phyloP scores from a whole-genome alignment of 2,329 filamentous ascomycete genomes.

The Biscogniauxia sp. region DNA sequence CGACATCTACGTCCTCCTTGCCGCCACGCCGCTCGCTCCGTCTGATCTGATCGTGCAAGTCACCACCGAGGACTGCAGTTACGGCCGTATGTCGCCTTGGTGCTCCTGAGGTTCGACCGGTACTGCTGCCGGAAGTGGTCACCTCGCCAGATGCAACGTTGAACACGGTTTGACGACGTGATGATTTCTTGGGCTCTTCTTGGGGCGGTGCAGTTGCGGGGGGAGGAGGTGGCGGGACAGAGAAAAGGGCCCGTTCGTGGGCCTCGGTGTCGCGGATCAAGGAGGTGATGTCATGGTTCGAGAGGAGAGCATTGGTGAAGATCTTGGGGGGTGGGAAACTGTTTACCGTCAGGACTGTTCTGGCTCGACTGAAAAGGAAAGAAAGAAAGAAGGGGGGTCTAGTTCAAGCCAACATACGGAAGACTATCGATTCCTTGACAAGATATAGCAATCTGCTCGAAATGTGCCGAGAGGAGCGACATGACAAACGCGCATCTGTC shows the following conservation, averaged over 20 bases:
- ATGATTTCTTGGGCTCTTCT: slow-evolving; percentile 44
- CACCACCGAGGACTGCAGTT: slow-evolving; percentile 81
- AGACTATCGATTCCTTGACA: slow-evolving; percentile 73
- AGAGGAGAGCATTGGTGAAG: slow-evolving; percentile 90
- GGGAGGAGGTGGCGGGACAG: slow-evolving; percentile 69
- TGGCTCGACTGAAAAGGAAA: background rate
- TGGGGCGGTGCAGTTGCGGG: slow-evolving; percentile 43
- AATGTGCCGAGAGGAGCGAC: slow-evolving; percentile 67
- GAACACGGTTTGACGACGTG: slow-evolving; percentile 62
- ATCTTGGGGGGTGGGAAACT: slow-evolving; percentile 91
- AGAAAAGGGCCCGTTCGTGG: slow-evolving; percentile 93
- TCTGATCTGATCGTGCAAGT: slow-evolving; percentile 79
- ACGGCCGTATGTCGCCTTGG: slow-evolving; percentile 78
- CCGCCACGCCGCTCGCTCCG: slow-evolving; percentile 49
- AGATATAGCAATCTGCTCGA: slow-evolving; percentile 76
- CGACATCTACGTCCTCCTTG: slow-evolving; percentile 78
- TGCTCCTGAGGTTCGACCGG: slow-evolving; percentile 44
- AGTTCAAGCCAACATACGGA: slow-evolving; percentile 54
- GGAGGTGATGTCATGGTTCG: slow-evolving; percentile 86
- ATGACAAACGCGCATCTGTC: slow-evolving; percentile 41
- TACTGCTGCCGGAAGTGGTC: slow-evolving; percentile 50
- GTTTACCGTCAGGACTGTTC: slow-evolving; percentile 6
- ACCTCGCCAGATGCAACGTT: slow-evolving; percentile 63
- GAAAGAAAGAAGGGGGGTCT: background rate
- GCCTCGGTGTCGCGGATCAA: slow-evolving; percentile 93